A percentile compares a stretch with the other conserved stretches of the same genome.
Evolutionary conservation across 2,329 filamentous ascomycete genomes (phyloP).

Genomic region (Pseudogymnoascus sp.): DNA sequence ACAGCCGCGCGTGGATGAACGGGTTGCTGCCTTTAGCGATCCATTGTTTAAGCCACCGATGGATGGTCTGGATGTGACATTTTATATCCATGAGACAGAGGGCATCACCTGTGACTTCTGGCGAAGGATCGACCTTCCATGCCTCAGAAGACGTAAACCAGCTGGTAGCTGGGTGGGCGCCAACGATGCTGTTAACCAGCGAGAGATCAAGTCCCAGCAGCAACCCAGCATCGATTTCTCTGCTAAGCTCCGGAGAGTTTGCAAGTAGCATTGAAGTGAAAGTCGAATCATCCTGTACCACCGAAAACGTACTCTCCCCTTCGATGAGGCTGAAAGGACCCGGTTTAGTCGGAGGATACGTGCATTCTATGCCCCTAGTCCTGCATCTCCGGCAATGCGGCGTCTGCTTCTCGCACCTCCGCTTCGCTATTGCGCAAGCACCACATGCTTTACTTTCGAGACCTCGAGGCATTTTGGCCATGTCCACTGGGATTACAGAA

Average conservation of each 20-base stretch:
- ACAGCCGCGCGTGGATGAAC: slow-evolving; percentile 25
- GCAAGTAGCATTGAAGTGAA: background rate
- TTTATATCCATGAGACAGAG: slow-evolving; percentile 16
- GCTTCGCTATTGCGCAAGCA: slow-evolving; percentile 13
- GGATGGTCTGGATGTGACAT: slow-evolving; percentile 20
- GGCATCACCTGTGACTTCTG: background rate
- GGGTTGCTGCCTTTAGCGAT: slow-evolving; percentile 20
- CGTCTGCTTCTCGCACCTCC: slow-evolving; percentile 13
- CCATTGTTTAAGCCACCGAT: slow-evolving; percentile 23
- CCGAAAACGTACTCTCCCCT: background rate
- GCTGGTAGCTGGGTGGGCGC: background rate
- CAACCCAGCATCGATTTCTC: background rate
- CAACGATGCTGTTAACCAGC: background rate
- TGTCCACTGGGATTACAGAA: background rate
- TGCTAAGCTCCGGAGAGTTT: background rate
- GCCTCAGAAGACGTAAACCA: slow-evolving; percentile 11
- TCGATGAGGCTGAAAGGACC: background rate
- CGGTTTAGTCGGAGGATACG: slow-evolving; percentile 11
- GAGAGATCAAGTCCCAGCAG: background rate
- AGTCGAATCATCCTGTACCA: background rate
- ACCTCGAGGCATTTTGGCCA: slow-evolving; percentile 1
- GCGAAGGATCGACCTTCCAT: slow-evolving; percentile 16
- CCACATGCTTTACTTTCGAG: slow-evolving; percentile 12
- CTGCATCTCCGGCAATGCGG: slow-evolving; percentile 12
- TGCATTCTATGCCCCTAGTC: slow-evolving; percentile 10